phyloP scores from a whole-genome alignment of 2,329 filamentous ascomycete genomes.

The Alternaria incomplexa region DNA sequence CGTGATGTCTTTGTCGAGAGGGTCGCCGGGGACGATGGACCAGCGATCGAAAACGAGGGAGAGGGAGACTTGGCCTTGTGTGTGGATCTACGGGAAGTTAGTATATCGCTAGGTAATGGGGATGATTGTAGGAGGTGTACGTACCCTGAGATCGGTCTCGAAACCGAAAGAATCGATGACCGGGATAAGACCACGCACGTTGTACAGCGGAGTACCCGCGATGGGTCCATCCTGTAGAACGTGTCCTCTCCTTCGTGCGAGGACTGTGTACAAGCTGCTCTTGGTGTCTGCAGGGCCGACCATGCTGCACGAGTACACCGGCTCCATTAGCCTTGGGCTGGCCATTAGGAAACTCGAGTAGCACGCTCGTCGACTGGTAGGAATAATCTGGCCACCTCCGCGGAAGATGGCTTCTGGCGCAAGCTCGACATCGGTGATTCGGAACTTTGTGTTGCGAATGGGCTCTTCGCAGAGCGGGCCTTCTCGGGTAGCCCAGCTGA shows the following conservation, averaged over 20 bases:
- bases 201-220: slow-evolving; percentile 91
- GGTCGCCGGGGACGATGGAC: slow-evolving; percentile 95
- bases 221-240: slow-evolving; percentile 94
- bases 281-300: slow-evolving; percentile 90
- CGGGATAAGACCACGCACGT: slow-evolving; percentile 86
- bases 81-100: slow-evolving; percentile 70
- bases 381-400: slow-evolving; percentile 96
- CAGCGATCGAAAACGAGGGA: slow-evolving; percentile 94
- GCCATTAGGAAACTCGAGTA: slow-evolving; percentile 98
- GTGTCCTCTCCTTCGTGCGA: slow-evolving; percentile 86
- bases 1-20: slow-evolving; percentile 84
- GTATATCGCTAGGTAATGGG: neutral
- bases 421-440: slow-evolving; percentile 87
- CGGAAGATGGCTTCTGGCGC: slow-evolving; percentile 92
- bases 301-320: slow-evolving; percentile 90
- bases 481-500: slow-evolving; percentile 95
- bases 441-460: slow-evolving; percentile 97
- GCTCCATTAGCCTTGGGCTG: slow-evolving; percentile 94
- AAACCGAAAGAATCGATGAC: slow-evolving; percentile 98
- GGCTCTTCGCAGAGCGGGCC: slow-evolving; percentile 98
- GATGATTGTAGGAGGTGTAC: slow-evolving; percentile 20
- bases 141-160: slow-evolving; percentile 83
- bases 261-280: slow-evolving; percentile 86
- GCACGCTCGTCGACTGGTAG: slow-evolving; percentile 87
- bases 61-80: slow-evolving; percentile 88